Conservation (phyloP, 2,329 filamentous ascomycete genomes). For the Coleophoma crateriformis region DNA sequence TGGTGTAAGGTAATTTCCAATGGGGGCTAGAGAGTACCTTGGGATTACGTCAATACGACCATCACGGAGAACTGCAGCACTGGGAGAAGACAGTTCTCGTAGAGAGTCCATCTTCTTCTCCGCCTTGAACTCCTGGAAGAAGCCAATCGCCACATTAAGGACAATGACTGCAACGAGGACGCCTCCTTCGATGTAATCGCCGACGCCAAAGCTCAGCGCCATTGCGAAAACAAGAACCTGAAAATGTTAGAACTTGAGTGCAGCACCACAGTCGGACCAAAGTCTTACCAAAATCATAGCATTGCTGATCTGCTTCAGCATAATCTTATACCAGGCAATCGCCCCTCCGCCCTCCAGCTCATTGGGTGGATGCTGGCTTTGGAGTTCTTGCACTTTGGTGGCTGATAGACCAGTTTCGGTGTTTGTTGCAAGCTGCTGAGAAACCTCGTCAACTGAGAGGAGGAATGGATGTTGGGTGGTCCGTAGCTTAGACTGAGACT, state of each 20-base stretch:
- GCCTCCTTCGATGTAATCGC: slow-evolving; percentile 51
- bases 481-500: neutral
- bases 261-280: slow-evolving; percentile 7
- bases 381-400: slow-evolving; percentile 51
- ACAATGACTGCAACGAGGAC: slow-evolving; percentile 54
- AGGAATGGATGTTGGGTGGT: slow-evolving; percentile 51
- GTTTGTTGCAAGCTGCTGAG: slow-evolving; percentile 54
- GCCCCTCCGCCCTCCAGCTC: slow-evolving; percentile 64
- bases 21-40: slow-evolving; percentile 10
- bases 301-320: slow-evolving; percentile 69
- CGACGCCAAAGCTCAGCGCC: slow-evolving; percentile 39
- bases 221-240: slow-evolving; percentile 29
- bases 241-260: slow-evolving; percentile 33
- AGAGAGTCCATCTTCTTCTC: slow-evolving; percentile 55
- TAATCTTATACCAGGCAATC: slow-evolving; percentile 66
- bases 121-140: slow-evolving; percentile 53
- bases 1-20: neutral
- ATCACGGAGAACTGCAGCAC: slow-evolving; percentile 49
- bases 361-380: slow-evolving; percentile 59
- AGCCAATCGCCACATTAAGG: slow-evolving; percentile 51
- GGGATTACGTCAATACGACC: slow-evolving; percentile 37
- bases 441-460: slow-evolving; percentile 56
- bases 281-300: slow-evolving; percentile 64
- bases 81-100: slow-evolving; percentile 47
- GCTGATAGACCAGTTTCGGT: slow-evolving; percentile 62